Conservation (phyloP, 257 asterid genomes). For the Cinchona pubescens region DNA sequence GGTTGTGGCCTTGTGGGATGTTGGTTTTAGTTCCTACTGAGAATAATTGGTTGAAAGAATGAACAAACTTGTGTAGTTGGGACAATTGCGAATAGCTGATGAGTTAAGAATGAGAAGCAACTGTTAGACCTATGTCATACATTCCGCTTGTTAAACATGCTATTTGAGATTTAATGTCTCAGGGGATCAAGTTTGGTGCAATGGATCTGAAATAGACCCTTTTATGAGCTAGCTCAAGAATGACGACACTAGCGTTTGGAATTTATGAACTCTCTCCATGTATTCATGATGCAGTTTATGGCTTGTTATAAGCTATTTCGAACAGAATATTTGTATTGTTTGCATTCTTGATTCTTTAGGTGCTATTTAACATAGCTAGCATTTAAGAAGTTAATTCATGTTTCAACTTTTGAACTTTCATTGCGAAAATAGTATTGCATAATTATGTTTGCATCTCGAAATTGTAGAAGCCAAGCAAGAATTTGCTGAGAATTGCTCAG, state of each 20-base stretch:
- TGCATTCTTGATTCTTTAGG: neutral
- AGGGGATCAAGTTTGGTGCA: neutral
- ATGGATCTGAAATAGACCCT: neutral
- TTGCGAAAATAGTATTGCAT: too few species aligned
- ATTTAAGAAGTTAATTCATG: neutral
- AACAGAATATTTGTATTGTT: neutral
- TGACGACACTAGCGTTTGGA: neutral
- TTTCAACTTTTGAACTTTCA: constrained; percentile 1
- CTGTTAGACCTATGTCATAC: neutral
- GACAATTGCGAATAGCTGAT: neutral
- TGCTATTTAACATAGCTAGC: neutral
- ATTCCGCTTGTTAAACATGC: neutral
- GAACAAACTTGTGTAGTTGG: neutral
- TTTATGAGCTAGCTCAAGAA: neutral
- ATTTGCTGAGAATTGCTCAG: constrained; percentile 61
- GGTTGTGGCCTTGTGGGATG: neutral
- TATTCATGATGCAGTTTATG: neutral
- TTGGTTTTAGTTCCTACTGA: neutral
- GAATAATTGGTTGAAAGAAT: neutral
- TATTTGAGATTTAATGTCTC: neutral
- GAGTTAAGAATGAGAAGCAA: neutral
- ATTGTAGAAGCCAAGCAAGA: constrained; percentile 72
- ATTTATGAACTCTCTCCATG: neutral
- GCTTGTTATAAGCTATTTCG: neutral
- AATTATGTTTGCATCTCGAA: neutral